phyloP scores from a whole-genome alignment of 176 grass and related monocot genomes.

The Hordeum marinum region DNA sequence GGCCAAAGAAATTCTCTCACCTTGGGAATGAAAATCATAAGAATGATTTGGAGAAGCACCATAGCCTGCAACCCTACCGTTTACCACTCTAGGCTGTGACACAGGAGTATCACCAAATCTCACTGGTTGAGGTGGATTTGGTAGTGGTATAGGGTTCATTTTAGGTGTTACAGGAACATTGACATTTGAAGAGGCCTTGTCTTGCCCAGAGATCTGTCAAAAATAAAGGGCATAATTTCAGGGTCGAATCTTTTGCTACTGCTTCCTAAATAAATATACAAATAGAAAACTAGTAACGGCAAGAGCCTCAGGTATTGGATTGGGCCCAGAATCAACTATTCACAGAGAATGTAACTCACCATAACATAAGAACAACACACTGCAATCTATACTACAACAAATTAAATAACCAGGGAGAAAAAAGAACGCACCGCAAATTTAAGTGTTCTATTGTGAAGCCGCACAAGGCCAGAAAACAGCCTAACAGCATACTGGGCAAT shows the following conservation, averaged over 20 bases:
- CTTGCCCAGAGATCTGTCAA: constrained; percentile 90
- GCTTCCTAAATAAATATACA: background rate
- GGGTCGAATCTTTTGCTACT: background rate
- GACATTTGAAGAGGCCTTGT: constrained; percentile 55
- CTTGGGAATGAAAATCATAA: constrained; percentile 36
- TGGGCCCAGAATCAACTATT: background rate
- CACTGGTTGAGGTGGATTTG: constrained; percentile 34
- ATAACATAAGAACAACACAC: background rate
- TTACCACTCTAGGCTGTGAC: constrained; percentile 27
- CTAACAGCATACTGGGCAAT: constrained; percentile 95
- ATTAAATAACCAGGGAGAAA: constrained; percentile 5
- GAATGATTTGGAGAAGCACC: constrained; percentile 36
- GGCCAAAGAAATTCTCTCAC: constrained; percentile 22
- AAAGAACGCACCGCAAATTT: constrained; percentile 94
- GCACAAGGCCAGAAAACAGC: constrained; percentile 92
- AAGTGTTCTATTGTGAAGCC: constrained; percentile 78
- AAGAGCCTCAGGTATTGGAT: background rate
- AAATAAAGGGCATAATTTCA: constrained; percentile 19
- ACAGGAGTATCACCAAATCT: constrained; percentile 35
- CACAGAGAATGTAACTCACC: background rate
- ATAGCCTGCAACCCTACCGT: constrained; percentile 42
- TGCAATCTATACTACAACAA: background rate
- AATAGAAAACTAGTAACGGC: background rate
- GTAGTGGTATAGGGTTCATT: constrained; percentile 41
- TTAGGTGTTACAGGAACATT: constrained; percentile 49